Percentiles rank a stretch among this genome's conserved stretches.
Conservation (phyloP, 75 land plant species). For the Cryptomeria japonica region DNA sequence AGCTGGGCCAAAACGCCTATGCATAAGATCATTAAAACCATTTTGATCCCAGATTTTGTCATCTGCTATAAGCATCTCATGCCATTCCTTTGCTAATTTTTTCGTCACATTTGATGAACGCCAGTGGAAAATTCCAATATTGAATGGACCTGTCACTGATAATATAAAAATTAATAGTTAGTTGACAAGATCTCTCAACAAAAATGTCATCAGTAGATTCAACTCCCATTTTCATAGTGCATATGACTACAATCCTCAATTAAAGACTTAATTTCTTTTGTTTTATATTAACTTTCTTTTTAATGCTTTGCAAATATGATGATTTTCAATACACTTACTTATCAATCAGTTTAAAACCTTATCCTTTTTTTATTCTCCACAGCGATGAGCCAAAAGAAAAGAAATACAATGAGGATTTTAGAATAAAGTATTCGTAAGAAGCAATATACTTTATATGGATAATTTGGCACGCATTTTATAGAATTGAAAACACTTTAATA, state of each 20-base stretch:
- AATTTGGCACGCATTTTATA: background rate
- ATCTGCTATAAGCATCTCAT: constrained; percentile 69
- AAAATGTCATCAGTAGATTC: background rate
- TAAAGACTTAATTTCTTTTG: background rate
- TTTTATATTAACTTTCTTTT: background rate
- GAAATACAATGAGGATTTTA: background rate
- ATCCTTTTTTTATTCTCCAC: background rate
- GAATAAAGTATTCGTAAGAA: background rate
- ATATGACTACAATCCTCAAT: background rate
- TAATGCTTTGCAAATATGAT: background rate
- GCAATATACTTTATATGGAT: background rate
- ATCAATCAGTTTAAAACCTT: background rate
- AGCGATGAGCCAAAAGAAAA: background rate
- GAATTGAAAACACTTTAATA: background rate
- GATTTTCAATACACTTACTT: background rate
- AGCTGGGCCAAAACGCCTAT: constrained; percentile 64
- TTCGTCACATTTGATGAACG: constrained; percentile 72
- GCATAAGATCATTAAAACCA: constrained; percentile 89
- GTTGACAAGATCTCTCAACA: background rate
- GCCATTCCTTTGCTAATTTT: constrained; percentile 83
- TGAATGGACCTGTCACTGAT: constrained; percentile 75
- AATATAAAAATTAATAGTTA: background rate
- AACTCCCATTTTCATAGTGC: background rate
- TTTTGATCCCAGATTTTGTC: constrained; percentile 96
- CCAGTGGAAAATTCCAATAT: constrained; percentile 96